Percentiles rank a stretch among this genome's conserved stretches.
These are phyloP conservation scores for Ceratobasidium sp. DNA, from an alignment of 1,284 basidiomycete genomes.

Conservation along the genomic window DNA sequence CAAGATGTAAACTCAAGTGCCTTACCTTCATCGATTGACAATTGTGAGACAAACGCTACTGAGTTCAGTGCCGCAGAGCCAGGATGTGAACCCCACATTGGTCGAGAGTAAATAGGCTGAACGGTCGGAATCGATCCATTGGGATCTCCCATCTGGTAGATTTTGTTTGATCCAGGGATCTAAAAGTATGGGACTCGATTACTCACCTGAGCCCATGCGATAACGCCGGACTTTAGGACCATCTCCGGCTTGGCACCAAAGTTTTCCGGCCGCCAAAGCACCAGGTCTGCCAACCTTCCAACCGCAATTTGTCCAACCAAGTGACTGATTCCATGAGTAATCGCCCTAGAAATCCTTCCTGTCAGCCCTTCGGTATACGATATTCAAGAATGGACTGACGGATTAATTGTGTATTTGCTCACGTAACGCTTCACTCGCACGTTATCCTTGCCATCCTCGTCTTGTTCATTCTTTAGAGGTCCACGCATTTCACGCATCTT, in stretches of 20 bases:
- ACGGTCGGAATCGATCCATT: conserved; percentile 94
- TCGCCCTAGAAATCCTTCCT: conserved; percentile 64
- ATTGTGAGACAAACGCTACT: conserved; percentile 80
- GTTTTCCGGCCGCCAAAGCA: conserved; percentile 91
- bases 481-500: conserved; percentile 89
- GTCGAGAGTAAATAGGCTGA: conserved; percentile 83
- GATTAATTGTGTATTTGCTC: conserved; percentile 97
- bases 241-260: conserved; percentile 93
- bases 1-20: not conserved
- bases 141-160: conserved; percentile 89
- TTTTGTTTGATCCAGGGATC: conserved; percentile 5
- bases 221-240: conserved; percentile 94
- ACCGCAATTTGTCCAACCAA: conserved; percentile 84
- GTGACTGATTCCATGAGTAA: conserved; percentile 92
- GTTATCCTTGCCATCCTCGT: conserved; percentile 79
- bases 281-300: conserved; percentile 90
- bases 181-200: not conserved
- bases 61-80: conserved; percentile 81
- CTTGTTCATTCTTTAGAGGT: conserved; percentile 68
- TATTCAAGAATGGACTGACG: conserved; percentile 69
- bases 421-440: conserved; percentile 97
- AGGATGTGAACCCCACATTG: conserved; percentile 88
- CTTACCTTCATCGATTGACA: conserved; percentile 68
- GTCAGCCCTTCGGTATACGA: not conserved
- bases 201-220: conserved; percentile 82